phyloP scores from a whole-genome alignment of 164 flowering plant species.

The Chimonanthus praecox region DNA sequence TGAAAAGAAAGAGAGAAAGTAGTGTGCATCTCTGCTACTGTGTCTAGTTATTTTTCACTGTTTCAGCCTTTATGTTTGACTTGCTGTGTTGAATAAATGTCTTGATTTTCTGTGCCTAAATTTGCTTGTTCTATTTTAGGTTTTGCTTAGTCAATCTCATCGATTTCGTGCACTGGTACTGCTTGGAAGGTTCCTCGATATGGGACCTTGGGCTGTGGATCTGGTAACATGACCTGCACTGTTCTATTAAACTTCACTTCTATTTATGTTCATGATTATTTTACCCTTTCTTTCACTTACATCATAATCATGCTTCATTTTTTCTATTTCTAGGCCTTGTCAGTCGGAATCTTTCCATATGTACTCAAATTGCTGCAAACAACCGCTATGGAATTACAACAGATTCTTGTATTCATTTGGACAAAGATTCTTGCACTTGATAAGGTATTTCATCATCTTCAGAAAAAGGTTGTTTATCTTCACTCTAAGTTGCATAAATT shows the following conservation, averaged over 20 bases:
- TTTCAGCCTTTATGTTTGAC: background rate
- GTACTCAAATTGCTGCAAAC: slow-evolving; percentile 91
- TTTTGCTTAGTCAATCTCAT: slow-evolving; percentile 92
- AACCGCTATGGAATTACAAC: slow-evolving; percentile 78
- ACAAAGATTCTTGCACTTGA: slow-evolving; percentile 96
- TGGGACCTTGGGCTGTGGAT: slow-evolving; percentile 99
- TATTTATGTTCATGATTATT: too few relatives aligned
- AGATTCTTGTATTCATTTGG: slow-evolving; percentile 98
- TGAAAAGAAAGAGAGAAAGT: background rate
- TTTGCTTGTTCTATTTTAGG: slow-evolving; percentile 35
- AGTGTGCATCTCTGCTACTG: background rate
- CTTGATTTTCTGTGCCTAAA: background rate
- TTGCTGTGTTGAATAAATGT: background rate
- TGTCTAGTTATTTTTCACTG: background rate
- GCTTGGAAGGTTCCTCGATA: slow-evolving; percentile 92
- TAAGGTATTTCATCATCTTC: slow-evolving; percentile 57
- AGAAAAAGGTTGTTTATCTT: background rate
- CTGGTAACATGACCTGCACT: slow-evolving; percentile 43
- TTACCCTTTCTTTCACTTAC: background rate
- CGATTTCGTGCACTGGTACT: slow-evolving; percentile 90
- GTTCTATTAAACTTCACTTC: background rate
- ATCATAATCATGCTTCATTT: background rate
- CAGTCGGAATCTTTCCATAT: slow-evolving; percentile 98
- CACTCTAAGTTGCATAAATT: background rate
- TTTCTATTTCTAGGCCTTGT: slow-evolving; percentile 57